Conservation (phyloP, 2,329 filamentous ascomycete species). For the Leptographium lundbergii region DNA sequence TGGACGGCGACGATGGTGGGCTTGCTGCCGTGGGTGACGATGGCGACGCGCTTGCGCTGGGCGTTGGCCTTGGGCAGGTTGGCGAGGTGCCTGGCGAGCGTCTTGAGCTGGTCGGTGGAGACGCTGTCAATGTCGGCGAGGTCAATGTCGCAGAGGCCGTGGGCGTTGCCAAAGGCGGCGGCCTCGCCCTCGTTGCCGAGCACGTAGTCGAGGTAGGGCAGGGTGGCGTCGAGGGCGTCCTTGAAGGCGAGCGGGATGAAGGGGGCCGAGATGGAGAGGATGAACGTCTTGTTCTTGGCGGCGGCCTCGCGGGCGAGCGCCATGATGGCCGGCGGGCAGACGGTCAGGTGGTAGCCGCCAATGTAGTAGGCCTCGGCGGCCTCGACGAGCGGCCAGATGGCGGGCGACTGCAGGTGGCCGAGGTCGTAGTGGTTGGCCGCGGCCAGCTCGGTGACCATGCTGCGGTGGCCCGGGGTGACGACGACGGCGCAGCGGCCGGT, state of each 20-base stretch:
- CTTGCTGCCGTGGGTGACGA: constrained; percentile 90
- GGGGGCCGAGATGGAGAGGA: constrained; percentile 84
- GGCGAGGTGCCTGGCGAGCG: constrained; percentile 77
- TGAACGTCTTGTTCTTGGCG: constrained; percentile 77
- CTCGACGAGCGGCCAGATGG: constrained; percentile 88
- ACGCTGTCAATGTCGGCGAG: constrained; percentile 46
- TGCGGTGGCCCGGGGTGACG: constrained; percentile 93
- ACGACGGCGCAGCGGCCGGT: constrained; percentile 93
- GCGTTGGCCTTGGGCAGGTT: constrained; percentile 86
- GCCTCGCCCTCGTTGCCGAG: constrained; percentile 97
- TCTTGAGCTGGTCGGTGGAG: constrained; percentile 49
- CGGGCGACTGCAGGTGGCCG: constrained; percentile 79
- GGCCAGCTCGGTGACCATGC: constrained; percentile 86
- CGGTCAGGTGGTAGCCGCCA: constrained; percentile 94
- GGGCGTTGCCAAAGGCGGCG: constrained; percentile 71
- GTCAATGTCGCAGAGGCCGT: constrained; percentile 46
- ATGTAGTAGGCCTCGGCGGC: constrained; percentile 83
- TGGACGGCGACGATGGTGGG: constrained; percentile 77
- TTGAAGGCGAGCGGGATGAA: constrained; percentile 99
- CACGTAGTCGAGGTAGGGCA: constrained; percentile 89
- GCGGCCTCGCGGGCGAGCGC: constrained; percentile 86
- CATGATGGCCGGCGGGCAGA: constrained; percentile 82
- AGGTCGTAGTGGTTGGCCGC: constrained; percentile 96
- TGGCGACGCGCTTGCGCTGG: constrained; percentile 69
- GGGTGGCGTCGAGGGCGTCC: constrained; percentile 73